phyloP scores from a whole-genome alignment of 1,284 basidiomycete genomes.

The Marasmius oreades region DNA sequence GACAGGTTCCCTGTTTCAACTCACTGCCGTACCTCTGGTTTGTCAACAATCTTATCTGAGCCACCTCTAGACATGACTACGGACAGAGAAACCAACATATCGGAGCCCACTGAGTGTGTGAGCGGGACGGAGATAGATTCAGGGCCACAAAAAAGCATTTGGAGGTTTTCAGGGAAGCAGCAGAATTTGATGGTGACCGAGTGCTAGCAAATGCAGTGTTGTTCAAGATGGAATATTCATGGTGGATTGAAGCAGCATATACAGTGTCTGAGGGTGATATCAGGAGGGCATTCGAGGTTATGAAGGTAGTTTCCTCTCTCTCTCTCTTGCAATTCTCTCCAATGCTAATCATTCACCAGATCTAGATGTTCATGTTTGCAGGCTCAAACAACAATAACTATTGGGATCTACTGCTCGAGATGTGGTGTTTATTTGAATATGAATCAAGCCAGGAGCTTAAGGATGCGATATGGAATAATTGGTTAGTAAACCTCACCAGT shows the following conservation, averaged over 20 bases:
- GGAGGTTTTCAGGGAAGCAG: background rate
- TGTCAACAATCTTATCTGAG: background rate
- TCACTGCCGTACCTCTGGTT: background rate
- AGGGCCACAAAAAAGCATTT: background rate
- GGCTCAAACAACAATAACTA: constrained; percentile 17
- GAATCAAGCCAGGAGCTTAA: constrained; percentile 7
- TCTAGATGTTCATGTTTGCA: constrained; percentile 20
- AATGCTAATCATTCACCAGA: constrained; percentile 4
- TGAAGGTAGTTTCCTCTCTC: constrained; percentile 15
- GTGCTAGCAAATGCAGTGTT: background rate
- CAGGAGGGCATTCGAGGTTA: constrained; percentile 2
- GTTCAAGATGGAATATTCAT: background rate
- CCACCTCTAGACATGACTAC: background rate
- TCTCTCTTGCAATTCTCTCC: background rate
- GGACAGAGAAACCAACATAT: too few species aligned
- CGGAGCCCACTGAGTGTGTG: background rate
- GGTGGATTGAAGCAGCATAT: background rate
- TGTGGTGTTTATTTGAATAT: constrained; percentile 16
- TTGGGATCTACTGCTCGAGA: constrained; percentile 13
- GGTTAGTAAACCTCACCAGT: constrained; percentile 20
- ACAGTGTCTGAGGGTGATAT: background rate
- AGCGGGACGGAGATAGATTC: background rate
- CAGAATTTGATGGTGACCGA: background rate
- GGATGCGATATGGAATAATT: constrained; percentile 17
- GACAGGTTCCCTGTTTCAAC: background rate